These are phyloP conservation scores for Brettanomyces anomalus DNA, from an alignment of 805 yeast genomes.

Conservation along the genomic window DNA sequence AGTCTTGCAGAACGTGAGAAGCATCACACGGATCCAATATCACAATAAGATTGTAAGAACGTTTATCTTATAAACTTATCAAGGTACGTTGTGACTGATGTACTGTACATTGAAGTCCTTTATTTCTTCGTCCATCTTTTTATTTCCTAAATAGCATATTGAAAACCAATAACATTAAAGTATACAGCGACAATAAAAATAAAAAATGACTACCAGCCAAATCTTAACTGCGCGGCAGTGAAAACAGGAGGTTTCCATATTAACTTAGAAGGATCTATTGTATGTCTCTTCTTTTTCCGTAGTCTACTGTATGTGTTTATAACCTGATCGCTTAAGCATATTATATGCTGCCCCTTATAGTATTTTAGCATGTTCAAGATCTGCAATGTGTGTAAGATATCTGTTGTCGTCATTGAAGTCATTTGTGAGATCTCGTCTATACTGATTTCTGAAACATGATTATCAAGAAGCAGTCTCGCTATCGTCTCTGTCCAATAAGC, in stretches of 20 bases:
- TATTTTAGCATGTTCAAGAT: constrained; percentile 84
- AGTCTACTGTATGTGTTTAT: constrained; percentile 65
- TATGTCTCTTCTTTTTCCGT: constrained; percentile 58
- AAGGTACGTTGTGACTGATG: background rate
- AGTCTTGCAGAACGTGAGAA: constrained; percentile 39
- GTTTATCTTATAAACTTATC: background rate
- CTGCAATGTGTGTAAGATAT: constrained; percentile 86
- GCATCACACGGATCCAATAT: constrained; percentile 13
- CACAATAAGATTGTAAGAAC: background rate
- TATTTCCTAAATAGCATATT: background rate
- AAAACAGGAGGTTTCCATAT: constrained; percentile 94
- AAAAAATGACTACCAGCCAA: constrained; percentile 65
- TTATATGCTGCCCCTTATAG: constrained; percentile 91
- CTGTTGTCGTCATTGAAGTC: constrained; percentile 95
- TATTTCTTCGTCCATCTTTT: background rate
- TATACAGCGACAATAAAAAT: no score
- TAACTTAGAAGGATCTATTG: constrained; percentile 61
- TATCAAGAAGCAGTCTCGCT: constrained; percentile 62
- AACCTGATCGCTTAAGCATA: constrained; percentile 77
- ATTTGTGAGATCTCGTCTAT: constrained; percentile 83
- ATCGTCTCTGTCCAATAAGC: constrained; percentile 95
- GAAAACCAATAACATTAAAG: no score
- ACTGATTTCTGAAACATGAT: constrained; percentile 39
- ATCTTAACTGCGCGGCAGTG: constrained; percentile 91
- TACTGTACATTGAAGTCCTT: background rate